Evolutionary conservation across 345 rosid species (phyloP).

Genomic region (Garcia nutans): DNA sequence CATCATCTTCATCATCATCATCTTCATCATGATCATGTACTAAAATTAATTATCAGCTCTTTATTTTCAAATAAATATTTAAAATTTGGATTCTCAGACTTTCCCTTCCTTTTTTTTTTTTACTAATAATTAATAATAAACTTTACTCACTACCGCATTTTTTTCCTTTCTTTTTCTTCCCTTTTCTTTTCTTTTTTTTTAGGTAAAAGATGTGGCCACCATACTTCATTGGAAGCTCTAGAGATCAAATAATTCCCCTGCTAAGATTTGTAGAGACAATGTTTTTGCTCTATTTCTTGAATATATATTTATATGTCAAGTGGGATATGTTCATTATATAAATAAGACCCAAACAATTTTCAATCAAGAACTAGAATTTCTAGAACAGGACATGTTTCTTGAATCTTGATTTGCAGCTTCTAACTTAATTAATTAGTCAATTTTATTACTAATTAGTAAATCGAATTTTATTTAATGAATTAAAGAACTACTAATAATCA

Average conservation of each 20-base stretch:
- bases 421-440: neutral
- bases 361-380: conserved; percentile 15
- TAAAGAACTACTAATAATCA: too few species aligned
- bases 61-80: neutral
- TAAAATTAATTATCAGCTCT: neutral
- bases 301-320: neutral
- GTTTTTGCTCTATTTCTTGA: conserved; percentile 18
- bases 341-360: conserved; percentile 8
- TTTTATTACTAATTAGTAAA: too few species aligned
- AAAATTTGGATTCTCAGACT: neutral
- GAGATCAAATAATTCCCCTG: conserved; percentile 39
- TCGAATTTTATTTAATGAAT: too few species aligned
- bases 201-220: conserved; percentile 99
- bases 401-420: conserved; percentile 1
- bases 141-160: conserved; percentile 47
- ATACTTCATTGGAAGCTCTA: conserved; percentile 98
- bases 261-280: conserved; percentile 32
- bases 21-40: conserved; percentile 24
- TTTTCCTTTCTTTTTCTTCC: conserved; percentile 28
- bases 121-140: conserved; percentile 21
- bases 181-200: conserved; percentile 46
- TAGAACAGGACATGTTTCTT: conserved; percentile 8
- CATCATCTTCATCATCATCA: conserved; percentile 1
- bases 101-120: neutral
- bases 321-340: conserved; percentile 29